These are phyloP conservation scores for Lasiodiplodia gonubiensis DNA, from an alignment of 2,329 filamentous ascomycete species.

Conservation along the genomic window DNA sequence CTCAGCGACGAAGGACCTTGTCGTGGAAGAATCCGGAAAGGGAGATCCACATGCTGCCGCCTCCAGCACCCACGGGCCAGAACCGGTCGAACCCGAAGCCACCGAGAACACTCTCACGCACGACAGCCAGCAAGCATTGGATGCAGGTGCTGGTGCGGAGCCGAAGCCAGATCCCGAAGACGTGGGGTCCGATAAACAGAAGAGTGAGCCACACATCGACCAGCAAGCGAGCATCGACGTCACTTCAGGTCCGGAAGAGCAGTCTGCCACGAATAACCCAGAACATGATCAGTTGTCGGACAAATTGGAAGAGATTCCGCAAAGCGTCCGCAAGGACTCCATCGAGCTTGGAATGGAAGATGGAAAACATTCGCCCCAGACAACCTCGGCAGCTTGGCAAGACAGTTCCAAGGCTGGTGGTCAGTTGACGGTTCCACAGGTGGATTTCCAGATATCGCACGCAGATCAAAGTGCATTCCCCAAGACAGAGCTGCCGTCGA, in stretches of 20 bases:
- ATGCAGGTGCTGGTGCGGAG: conserved; percentile 6
- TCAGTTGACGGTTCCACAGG: neutral
- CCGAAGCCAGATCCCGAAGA: neutral
- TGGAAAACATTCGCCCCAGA: neutral
- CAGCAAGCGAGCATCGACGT: neutral
- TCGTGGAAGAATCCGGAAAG: neutral
- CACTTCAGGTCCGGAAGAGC: neutral
- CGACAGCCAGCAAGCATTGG: neutral
- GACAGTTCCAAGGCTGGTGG: neutral
- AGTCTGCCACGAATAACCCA: neutral
- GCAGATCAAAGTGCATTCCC: neutral
- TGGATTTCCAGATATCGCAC: neutral
- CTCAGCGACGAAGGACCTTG: neutral
- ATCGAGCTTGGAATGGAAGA: too few species aligned
- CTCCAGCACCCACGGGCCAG: neutral
- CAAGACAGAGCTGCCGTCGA: neutral
- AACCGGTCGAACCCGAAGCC: neutral
- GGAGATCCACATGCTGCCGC: neutral
- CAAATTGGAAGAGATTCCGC: neutral
- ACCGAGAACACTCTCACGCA: neutral
- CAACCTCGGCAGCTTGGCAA: neutral
- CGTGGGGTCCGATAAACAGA: neutral
- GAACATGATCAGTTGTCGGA: neutral
- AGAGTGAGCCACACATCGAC: neutral
- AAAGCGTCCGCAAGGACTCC: neutral